phyloP scores from a whole-genome alignment of 2,329 filamentous ascomycete genomes.

The Nemania sp. region DNA sequence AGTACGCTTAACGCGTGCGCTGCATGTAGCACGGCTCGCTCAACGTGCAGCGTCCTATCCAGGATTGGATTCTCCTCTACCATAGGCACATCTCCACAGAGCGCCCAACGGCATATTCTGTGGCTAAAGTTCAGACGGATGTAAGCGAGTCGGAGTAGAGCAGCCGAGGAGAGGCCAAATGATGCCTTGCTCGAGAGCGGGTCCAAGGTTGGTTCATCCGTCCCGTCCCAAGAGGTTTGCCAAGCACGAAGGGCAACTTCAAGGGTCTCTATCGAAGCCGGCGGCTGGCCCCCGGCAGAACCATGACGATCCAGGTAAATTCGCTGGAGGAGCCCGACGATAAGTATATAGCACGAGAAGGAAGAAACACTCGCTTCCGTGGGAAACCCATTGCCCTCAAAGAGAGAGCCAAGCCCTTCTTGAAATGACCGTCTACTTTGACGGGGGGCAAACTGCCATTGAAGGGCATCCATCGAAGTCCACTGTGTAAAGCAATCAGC shows the following conservation, averaged over 20 bases:
- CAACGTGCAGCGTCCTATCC: constrained; percentile 38
- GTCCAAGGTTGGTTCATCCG: constrained; percentile 57
- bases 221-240: constrained; percentile 57
- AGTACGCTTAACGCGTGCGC: constrained; percentile 59
- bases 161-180: constrained; percentile 53
- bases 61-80: constrained; percentile 50
- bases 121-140: constrained; percentile 44
- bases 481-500: constrained; percentile 48
- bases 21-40: constrained; percentile 54
- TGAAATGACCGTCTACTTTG: constrained; percentile 36
- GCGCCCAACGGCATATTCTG: constrained; percentile 50
- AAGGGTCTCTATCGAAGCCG: constrained; percentile 49
- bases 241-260: constrained; percentile 54
- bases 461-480: constrained; percentile 54
- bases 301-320: constrained; percentile 55
- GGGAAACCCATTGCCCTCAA: constrained; percentile 28
- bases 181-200: constrained; percentile 57
- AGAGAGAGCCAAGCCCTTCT: constrained; percentile 41
- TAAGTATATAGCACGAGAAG: constrained; percentile 58
- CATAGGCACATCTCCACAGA: constrained; percentile 50
- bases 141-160: constrained; percentile 31
- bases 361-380: constrained; percentile 48
- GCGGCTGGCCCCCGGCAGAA: constrained; percentile 12
- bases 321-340: constrained; percentile 58
- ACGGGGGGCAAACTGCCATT: constrained; percentile 51